Conservation (phyloP, 2,329 filamentous ascomycete species). For the Alternaria sp. region DNA sequence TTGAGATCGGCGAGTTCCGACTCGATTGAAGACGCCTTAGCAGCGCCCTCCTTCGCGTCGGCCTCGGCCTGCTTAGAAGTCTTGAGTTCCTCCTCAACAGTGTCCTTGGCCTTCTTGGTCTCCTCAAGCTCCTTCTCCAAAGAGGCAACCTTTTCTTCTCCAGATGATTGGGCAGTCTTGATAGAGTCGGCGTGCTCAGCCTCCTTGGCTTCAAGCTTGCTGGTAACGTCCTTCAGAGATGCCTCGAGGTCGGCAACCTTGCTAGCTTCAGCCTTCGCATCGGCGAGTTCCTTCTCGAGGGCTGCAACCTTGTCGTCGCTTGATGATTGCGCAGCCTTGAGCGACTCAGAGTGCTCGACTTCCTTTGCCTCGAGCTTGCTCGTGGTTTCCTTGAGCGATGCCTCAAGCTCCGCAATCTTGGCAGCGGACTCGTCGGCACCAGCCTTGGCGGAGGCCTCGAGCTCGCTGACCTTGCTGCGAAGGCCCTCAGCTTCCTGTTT, state of each 20-base stretch:
- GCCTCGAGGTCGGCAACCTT: conserved; percentile 41
- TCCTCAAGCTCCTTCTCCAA: conserved; percentile 39
- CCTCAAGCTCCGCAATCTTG: conserved; percentile 33
- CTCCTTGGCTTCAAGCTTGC: conserved; percentile 35
- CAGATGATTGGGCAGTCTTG: conserved; percentile 31
- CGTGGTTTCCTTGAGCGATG: conserved; percentile 28
- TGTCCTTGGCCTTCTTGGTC: conserved; percentile 30
- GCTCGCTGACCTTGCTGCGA: conserved; percentile 29
- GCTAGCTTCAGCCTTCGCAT: conserved; percentile 33
- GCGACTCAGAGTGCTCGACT: conserved; percentile 25
- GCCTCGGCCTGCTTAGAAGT: conserved; percentile 26
- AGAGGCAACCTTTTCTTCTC: conserved; percentile 37
- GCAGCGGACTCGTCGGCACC: conserved; percentile 23
- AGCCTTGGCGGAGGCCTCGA: conserved; percentile 31
- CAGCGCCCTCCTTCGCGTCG: conserved; percentile 29
- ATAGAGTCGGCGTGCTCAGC: conserved; percentile 36
- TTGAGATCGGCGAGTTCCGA: conserved; percentile 36
- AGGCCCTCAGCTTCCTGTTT: conserved; percentile 29
- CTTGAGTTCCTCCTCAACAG: conserved; percentile 36
- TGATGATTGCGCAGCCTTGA: conserved; percentile 25
- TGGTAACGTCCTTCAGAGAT: conserved; percentile 28
- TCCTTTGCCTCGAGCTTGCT: conserved; percentile 28
- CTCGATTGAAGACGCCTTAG: conserved; percentile 27
- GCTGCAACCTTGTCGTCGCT: conserved; percentile 22
- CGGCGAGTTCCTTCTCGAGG: conserved; percentile 32